phyloP scores from a whole-genome alignment of 176 grass and related monocot genomes.

The Pontederia paniculata region DNA sequence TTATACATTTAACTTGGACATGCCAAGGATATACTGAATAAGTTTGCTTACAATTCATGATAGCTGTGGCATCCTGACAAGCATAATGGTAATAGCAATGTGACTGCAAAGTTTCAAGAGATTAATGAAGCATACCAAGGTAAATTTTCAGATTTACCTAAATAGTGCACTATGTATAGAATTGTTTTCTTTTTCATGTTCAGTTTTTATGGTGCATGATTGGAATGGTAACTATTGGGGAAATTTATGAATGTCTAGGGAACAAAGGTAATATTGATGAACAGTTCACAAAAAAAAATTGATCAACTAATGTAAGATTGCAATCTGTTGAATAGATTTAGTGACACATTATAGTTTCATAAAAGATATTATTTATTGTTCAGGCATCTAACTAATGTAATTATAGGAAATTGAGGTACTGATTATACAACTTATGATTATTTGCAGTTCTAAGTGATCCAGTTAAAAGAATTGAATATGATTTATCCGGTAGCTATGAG shows the following conservation, averaged over 20 bases:
- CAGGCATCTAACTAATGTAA: no score
- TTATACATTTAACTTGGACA: slow-evolving; percentile 1
- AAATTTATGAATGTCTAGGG: neutral
- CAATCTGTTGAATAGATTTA: no score
- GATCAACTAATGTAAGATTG: no score
- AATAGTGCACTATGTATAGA: neutral
- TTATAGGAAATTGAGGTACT: no score
- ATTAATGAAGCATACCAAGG: slow-evolving; percentile 71
- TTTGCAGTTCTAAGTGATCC: slow-evolving; percentile 66
- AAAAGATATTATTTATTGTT: no score
- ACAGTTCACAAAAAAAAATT: no score
- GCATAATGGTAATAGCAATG: slow-evolving; percentile 46
- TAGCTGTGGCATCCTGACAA: slow-evolving; percentile 80
- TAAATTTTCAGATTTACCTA: slow-evolving; percentile 6
- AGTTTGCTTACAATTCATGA: neutral
- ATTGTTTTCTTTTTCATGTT: neutral
- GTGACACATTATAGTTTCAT: no score
- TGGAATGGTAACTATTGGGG: no score
- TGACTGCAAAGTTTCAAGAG: slow-evolving; percentile 72
- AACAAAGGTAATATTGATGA: no score
- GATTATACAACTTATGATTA: neutral
- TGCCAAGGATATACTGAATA: neutral
- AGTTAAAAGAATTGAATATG: slow-evolving; percentile 48
- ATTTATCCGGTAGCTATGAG: slow-evolving; percentile 48
- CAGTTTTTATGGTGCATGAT: neutral